Conservation (phyloP, 495 filamentous ascomycete genomes). For the Neurospora sp. region DNA sequence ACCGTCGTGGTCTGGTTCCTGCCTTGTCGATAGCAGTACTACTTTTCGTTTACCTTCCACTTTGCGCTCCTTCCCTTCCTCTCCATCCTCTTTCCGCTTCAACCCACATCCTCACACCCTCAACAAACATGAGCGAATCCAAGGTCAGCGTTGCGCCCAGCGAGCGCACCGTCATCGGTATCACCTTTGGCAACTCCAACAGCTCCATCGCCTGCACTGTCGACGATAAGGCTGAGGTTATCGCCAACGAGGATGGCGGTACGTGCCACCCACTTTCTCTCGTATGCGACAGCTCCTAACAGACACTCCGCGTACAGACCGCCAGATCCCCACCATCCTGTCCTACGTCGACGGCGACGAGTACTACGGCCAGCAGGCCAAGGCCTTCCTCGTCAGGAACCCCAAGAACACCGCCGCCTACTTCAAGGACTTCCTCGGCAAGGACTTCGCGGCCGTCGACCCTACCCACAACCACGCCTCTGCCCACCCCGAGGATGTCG, state of each 20-base stretch:
- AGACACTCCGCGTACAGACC: conserved; percentile 46
- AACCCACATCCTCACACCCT: neutral
- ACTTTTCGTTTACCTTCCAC: too few relatives aligned
- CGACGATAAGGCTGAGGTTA: conserved; percentile 93
- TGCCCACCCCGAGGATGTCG: conserved; percentile 72
- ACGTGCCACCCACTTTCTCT: conserved; percentile 18
- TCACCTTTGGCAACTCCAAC: conserved; percentile 95
- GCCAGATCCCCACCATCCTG: conserved; percentile 89
- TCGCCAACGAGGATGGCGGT: conserved; percentile 99
- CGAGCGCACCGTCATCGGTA: conserved; percentile 76
- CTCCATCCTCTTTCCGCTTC: neutral
- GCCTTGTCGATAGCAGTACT: neutral
- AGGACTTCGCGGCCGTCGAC: conserved; percentile 93
- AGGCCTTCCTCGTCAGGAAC: conserved; percentile 84
- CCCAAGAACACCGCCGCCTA: conserved; percentile 85
- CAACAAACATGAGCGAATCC: conserved; percentile 26
- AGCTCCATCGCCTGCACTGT: conserved; percentile 89
- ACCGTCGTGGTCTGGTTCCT: neutral
- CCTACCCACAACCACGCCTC: conserved; percentile 89
- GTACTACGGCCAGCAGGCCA: conserved; percentile 92
- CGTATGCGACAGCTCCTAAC: neutral
- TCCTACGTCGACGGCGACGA: conserved; percentile 94
- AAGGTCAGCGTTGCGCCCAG: conserved; percentile 38
- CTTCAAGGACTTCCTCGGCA: conserved; percentile 91
- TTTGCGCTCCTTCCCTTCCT: neutral